Percentiles rank a stretch among this genome's conserved stretches.
Evolutionary conservation across 2,329 filamentous ascomycete genomes (phyloP).

Genomic region (Fusarium buharicum): DNA sequence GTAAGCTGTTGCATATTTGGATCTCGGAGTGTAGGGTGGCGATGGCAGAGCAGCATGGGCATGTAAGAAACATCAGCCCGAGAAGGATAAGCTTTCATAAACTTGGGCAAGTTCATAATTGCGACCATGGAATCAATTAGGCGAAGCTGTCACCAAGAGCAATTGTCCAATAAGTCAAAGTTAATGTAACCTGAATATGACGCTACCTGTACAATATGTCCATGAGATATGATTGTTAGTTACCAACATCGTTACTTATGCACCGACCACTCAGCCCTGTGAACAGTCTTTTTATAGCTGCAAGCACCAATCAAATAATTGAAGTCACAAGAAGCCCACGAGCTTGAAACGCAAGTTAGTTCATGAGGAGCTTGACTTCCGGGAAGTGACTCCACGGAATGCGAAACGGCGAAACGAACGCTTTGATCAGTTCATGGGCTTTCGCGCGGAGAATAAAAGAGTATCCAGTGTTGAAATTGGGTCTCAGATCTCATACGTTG

Average conservation of each 20-base stretch:
- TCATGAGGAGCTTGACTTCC: neutral
- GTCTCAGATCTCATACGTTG: neutral
- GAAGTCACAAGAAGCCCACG: neutral
- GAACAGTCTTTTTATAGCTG: neutral
- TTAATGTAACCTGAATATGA: neutral
- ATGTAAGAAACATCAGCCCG: too few relatives aligned
- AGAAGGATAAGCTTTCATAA: too few relatives aligned
- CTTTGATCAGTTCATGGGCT: constrained; percentile 23
- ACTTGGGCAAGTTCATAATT: too few relatives aligned
- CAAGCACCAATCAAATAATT: neutral
- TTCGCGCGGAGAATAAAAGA: neutral
- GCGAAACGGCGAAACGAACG: constrained; percentile 28
- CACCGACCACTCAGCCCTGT: constrained; percentile 6
- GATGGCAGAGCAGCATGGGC: too few relatives aligned
- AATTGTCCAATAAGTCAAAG: too few relatives aligned
- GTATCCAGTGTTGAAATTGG: neutral
- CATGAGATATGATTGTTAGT: neutral
- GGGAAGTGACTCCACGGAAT: neutral
- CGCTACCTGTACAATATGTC: too few relatives aligned
- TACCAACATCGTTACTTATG: neutral
- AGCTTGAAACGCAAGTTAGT: neutral
- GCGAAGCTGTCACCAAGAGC: too few relatives aligned
- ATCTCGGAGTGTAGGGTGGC: neutral
- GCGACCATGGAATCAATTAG: too few relatives aligned
- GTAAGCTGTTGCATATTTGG: neutral